Percentiles rank a stretch among this genome's conserved stretches.
These are phyloP conservation scores for Corchorus olitorius DNA, from an alignment of 345 rosid species.

Conservation along the genomic window DNA sequence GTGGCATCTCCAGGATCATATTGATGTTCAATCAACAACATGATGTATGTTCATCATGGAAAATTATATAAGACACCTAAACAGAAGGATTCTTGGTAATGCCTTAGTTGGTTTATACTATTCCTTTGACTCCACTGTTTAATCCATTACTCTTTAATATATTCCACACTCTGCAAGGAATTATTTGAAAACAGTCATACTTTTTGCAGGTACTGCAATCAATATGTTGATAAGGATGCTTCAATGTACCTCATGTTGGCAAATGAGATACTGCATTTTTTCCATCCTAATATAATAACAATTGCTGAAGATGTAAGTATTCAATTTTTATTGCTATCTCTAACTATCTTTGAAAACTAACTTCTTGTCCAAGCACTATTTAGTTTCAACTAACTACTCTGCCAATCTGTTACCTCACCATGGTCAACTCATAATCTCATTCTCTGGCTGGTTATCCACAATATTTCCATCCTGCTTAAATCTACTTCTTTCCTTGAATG, in stretches of 20 bases:
- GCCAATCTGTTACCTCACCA: neutral
- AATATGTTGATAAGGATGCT: constrained; percentile 91
- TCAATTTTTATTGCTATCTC: neutral
- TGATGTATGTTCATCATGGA: neutral
- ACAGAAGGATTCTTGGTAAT: neutral
- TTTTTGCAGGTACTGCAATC: constrained; percentile 86
- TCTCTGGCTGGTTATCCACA: neutral
- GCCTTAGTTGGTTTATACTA: constrained; percentile 2
- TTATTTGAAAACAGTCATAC: constrained; percentile 21
- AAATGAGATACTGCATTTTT: constrained; percentile 81
- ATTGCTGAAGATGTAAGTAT: constrained; percentile 93
- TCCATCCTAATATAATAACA: constrained; percentile 86
- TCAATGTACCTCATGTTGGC: constrained; percentile 84
- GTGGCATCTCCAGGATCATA: neutral
- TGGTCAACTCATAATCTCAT: neutral
- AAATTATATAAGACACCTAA: neutral
- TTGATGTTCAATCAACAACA: neutral
- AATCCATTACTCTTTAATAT: constrained; percentile 9
- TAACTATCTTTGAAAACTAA: neutral
- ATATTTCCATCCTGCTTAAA: neutral
- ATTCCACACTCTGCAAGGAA: constrained; percentile 6
- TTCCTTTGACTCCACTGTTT: neutral
- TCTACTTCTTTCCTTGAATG: neutral
- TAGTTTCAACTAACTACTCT: neutral
- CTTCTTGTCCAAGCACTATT: neutral